Conservation (phyloP, 306 rosid genomes). For the Quercus engelmannii region DNA sequence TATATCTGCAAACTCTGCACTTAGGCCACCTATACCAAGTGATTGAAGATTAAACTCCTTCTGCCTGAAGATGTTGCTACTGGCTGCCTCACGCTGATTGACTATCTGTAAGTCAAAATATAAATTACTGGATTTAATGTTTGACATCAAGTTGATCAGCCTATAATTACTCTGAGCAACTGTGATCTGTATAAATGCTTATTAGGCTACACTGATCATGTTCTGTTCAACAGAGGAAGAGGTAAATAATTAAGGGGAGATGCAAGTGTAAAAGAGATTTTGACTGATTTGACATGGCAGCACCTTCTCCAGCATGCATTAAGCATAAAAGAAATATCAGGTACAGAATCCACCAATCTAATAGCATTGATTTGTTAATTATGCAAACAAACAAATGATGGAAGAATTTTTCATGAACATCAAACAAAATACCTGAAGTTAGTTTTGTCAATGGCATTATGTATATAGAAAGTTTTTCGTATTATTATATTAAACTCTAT, state of each 20-base stretch:
- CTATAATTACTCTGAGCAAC: neutral
- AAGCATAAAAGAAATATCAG: neutral
- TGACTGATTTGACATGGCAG: neutral
- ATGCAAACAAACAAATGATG: neutral
- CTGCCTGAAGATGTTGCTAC: conserved; percentile 83
- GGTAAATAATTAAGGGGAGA: neutral
- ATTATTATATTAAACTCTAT: neutral
- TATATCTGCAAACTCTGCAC: conserved; percentile 93
- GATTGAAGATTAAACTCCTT: conserved; percentile 92
- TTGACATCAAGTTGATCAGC: conserved; percentile 6
- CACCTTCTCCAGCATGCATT: neutral
- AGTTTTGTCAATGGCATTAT: conserved; percentile 7
- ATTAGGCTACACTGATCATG: neutral
- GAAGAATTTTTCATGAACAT: neutral
- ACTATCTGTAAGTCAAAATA: conserved; percentile 57
- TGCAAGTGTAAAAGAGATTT: neutral
- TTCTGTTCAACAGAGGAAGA: no score
- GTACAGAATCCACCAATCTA: neutral
- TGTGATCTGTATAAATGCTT: conserved; percentile 8
- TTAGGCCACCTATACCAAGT: conserved; percentile 92
- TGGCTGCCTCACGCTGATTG: conserved; percentile 91
- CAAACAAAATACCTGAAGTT: conserved; percentile 10
- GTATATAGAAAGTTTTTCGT: neutral
- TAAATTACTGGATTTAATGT: neutral
- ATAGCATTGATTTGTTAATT: neutral